phyloP scores from a whole-genome alignment of 2,329 filamentous ascomycete genomes.

The Cordyceps farinosa region DNA sequence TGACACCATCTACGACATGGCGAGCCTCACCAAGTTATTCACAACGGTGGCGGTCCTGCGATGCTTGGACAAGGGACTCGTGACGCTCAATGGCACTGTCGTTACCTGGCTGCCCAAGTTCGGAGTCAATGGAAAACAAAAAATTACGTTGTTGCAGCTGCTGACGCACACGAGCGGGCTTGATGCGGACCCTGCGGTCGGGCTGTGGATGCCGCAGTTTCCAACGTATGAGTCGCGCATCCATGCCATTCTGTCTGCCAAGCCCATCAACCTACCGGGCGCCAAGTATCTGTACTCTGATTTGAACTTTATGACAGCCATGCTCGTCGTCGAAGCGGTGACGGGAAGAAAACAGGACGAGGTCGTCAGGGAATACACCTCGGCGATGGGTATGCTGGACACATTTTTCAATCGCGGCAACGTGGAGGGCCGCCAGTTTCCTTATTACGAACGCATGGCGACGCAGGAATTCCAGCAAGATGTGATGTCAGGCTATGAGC shows the following conservation, averaged over 20 bases:
- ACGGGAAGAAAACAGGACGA: slow-evolving; percentile 27
- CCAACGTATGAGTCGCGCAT: slow-evolving; percentile 24
- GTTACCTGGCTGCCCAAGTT: slow-evolving; percentile 32
- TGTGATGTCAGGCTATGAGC: slow-evolving; percentile 29
- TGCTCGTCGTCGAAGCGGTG: slow-evolving; percentile 29
- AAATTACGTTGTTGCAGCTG: slow-evolving; percentile 32
- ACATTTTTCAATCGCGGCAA: slow-evolving; percentile 35
- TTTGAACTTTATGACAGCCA: slow-evolving; percentile 33
- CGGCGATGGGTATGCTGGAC: slow-evolving; percentile 27
- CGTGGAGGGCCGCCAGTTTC: slow-evolving; percentile 24
- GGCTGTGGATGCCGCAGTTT: slow-evolving; percentile 24
- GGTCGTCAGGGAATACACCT: slow-evolving; percentile 26
- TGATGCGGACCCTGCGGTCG: slow-evolving; percentile 27
- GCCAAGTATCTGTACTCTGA: slow-evolving; percentile 33
- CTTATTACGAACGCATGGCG: slow-evolving; percentile 28
- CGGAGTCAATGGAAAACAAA: slow-evolving; percentile 30
- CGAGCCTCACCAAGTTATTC: slow-evolving; percentile 37
- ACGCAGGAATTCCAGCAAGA: slow-evolving; percentile 31
- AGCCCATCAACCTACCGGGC: slow-evolving; percentile 27
- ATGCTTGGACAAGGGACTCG: slow-evolving; percentile 26
- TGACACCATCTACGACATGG: slow-evolving; percentile 38
- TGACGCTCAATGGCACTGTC: slow-evolving; percentile 28
- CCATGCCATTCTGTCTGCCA: slow-evolving; percentile 27
- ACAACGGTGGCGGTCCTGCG: slow-evolving; percentile 33
- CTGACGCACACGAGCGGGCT: slow-evolving; percentile 35